Percentiles rank a stretch among this genome's conserved stretches.
phyloP scores from a whole-genome alignment of 768 basidiomycete species.

The Psilocybe tampanensis region DNA sequence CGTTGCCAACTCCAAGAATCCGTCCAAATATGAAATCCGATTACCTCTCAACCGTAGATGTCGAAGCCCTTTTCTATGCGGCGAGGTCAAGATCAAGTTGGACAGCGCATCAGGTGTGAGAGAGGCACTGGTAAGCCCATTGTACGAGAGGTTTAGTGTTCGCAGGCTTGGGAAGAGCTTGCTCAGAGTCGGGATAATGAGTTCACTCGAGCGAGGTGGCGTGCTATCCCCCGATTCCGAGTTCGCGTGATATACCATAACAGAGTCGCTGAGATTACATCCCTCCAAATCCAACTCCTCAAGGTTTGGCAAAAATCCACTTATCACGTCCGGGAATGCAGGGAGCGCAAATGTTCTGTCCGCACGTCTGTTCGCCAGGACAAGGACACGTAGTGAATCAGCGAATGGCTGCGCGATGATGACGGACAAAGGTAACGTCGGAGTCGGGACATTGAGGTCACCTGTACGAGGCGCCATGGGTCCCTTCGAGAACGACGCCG shows the following conservation, averaged over 20 bases:
- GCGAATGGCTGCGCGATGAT: slow-evolving; percentile 66
- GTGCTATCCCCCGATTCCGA: slow-evolving; percentile 31
- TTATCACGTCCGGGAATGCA: slow-evolving; percentile 19
- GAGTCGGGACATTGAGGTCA: slow-evolving; percentile 62
- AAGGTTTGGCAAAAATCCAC: slow-evolving; percentile 57
- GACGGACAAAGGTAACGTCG: slow-evolving; percentile 65
- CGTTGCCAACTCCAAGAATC: slow-evolving; percentile 62
- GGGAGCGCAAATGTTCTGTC: slow-evolving; percentile 69
- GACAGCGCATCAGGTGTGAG: slow-evolving; percentile 51
- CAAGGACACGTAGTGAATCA: slow-evolving; percentile 55
- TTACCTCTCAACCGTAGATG: slow-evolving; percentile 75
- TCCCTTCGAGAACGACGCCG: slow-evolving; percentile 12
- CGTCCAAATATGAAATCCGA: slow-evolving; percentile 58
- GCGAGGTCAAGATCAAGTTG: slow-evolving; percentile 51
- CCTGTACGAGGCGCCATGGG: slow-evolving; percentile 19
- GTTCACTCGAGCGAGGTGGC: slow-evolving; percentile 49
- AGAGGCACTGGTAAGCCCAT: slow-evolving; percentile 57
- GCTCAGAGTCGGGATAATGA: slow-evolving; percentile 59
- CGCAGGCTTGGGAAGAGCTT: slow-evolving; percentile 71
- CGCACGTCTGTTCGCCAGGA: slow-evolving; percentile 64
- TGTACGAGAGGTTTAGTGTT: slow-evolving; percentile 78
- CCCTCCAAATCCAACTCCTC: slow-evolving; percentile 79
- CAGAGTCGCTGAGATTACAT: slow-evolving; percentile 64
- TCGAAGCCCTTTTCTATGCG: slow-evolving; percentile 54
- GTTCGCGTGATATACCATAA: slow-evolving; percentile 46